These are phyloP conservation scores for Ceratobasidium papillatum DNA, from an alignment of 1,284 basidiomycete genomes.

Conservation along the genomic window DNA sequence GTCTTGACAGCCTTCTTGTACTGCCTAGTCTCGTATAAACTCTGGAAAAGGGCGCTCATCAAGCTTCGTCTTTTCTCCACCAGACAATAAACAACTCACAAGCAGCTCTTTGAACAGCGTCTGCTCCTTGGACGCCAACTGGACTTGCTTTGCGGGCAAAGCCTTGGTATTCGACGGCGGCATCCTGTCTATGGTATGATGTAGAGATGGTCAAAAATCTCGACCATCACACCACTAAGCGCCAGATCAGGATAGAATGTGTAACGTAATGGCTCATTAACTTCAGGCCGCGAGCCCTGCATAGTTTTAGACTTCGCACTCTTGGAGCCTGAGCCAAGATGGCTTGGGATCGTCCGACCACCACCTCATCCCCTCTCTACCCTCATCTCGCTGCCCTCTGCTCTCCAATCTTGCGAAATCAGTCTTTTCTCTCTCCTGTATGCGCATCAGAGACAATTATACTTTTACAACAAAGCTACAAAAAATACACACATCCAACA, in stretches of 20 bases:
- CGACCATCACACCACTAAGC: neutral
- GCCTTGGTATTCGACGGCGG: slow-evolving; percentile 21
- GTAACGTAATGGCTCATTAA: neutral
- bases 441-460: neutral
- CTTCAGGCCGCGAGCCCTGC: neutral
- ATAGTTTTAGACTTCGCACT: neutral
- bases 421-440: no score
- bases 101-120: slow-evolving; percentile 89
- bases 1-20: slow-evolving; percentile 92
- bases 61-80: no score
- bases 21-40: slow-evolving; percentile 88
- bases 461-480: neutral
- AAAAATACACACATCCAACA: slow-evolving; percentile 7
- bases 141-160: slow-evolving; percentile 41
- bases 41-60: slow-evolving; percentile 46
- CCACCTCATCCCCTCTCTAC: neutral
- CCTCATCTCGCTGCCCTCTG: neutral
- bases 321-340: neutral
- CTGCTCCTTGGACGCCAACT: slow-evolving; percentile 84
- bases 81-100: no score
- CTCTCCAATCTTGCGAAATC: no score
- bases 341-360: neutral
- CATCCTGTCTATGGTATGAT: neutral
- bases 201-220: slow-evolving; percentile 31
- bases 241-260: neutral